Conservation (phyloP, 208 protist species). For the Leishmania martiniquensis region DNA sequence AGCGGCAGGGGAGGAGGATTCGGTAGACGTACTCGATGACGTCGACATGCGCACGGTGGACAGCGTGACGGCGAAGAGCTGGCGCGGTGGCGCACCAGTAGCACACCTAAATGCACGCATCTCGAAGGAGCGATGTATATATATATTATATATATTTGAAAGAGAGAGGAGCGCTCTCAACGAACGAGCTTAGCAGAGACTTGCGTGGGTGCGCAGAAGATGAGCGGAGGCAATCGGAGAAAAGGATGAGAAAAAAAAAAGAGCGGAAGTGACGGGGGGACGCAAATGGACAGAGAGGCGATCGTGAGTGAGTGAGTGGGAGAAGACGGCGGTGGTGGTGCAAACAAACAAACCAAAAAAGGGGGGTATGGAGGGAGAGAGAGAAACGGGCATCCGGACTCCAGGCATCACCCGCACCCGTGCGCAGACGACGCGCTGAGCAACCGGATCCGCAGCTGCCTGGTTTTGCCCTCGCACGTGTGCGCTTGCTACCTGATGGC, state of each 20-base stretch:
- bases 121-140: too few species aligned
- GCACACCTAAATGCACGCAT: slow-evolving; percentile 15
- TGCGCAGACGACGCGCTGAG: background rate
- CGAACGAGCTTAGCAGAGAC: background rate
- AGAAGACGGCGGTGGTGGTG: background rate
- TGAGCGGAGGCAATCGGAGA: background rate
- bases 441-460: background rate
- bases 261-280: background rate
- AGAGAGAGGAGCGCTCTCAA: too few species aligned
- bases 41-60: background rate
- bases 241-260: background rate
- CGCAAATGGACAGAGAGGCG: background rate
- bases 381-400: background rate
- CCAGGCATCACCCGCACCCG: background rate
- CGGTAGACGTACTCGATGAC: slow-evolving; percentile 1
- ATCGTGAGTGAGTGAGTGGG: background rate
- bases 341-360: too few species aligned
- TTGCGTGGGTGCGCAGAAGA: background rate
- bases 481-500: background rate
- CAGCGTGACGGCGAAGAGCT: background rate
- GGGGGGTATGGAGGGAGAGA: background rate
- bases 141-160: too few species aligned
- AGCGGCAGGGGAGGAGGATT: background rate
- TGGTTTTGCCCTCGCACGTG: background rate
- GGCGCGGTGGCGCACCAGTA: background rate